Evolutionary conservation across 768 basidiomycete genomes (phyloP).

Genomic region (Lactarius sanguifluus): DNA sequence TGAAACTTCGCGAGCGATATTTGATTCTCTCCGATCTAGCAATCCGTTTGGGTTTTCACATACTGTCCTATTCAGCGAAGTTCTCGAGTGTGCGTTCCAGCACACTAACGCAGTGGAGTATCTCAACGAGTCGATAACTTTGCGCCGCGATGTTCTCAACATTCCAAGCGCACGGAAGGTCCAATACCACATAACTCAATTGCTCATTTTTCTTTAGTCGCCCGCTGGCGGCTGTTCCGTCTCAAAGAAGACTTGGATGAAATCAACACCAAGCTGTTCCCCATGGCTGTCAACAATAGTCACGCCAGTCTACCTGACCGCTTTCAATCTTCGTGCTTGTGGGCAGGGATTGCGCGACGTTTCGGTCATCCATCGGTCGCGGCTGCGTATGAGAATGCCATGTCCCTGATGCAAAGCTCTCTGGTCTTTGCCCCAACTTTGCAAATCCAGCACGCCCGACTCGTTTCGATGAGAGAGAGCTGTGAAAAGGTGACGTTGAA

Average conservation of each 20-base stretch:
- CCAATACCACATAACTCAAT: background rate
- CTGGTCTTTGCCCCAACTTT: background rate
- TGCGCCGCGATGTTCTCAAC: background rate
- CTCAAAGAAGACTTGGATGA: background rate
- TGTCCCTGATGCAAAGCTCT: background rate
- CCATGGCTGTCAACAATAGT: background rate
- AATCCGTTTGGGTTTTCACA: too few relatives aligned
- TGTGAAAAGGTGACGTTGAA: background rate
- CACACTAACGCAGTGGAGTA: background rate
- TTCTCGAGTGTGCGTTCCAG: background rate
- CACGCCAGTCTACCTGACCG: background rate
- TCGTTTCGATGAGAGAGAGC: background rate
- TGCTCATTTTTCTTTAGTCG: background rate
- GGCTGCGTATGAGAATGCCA: background rate
- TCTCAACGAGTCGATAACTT: background rate
- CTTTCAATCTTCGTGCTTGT: background rate
- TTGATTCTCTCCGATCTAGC: too few relatives aligned
- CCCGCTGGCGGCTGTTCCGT: background rate
- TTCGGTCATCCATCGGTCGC: background rate
- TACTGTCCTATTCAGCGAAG: too few relatives aligned
- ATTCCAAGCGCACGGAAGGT: background rate
- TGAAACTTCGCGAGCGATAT: too few relatives aligned
- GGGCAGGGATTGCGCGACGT: background rate
- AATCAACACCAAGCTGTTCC: background rate
- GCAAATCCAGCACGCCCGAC: background rate